Conservation (phyloP, 139 green algal genomes). For the Chlamydomonas sp. region DNA sequence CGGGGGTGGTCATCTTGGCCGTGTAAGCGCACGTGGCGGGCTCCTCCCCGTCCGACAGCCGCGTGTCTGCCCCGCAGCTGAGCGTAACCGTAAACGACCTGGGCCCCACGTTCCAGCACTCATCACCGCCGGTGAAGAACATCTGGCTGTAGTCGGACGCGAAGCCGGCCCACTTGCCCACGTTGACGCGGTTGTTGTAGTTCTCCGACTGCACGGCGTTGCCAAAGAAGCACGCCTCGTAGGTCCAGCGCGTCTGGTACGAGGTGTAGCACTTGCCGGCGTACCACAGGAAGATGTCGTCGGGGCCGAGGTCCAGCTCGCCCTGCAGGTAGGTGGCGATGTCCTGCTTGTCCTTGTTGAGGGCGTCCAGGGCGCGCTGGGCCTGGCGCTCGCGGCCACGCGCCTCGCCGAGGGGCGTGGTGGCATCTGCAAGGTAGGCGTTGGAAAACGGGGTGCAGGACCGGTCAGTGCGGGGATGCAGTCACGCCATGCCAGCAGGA, state of each 20-base stretch:
- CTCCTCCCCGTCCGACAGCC: constrained; percentile 74
- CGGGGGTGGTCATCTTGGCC: constrained; percentile 69
- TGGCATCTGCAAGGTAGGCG: background rate
- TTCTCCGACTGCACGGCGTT: constrained; percentile 74
- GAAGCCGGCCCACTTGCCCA: constrained; percentile 80
- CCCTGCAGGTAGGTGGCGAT: constrained; percentile 28
- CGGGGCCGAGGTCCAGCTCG: constrained; percentile 37
- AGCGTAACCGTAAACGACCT: constrained; percentile 74
- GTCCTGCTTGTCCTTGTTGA: constrained; percentile 28
- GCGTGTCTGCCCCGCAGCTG: constrained; percentile 71
- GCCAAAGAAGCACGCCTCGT: constrained; percentile 77
- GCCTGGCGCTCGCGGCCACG: background rate
- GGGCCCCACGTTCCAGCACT: constrained; percentile 77
- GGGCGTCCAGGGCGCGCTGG: background rate
- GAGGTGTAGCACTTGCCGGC: constrained; percentile 31
- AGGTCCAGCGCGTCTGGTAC: constrained; percentile 37
- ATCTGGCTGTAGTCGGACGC: constrained; percentile 53
- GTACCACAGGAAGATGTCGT: constrained; percentile 38
- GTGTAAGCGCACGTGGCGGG: constrained; percentile 83
- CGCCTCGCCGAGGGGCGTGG: constrained; percentile 1
- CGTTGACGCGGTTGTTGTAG: constrained; percentile 48
- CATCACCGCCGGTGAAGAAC: constrained; percentile 62
- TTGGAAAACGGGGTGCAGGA: background rate
- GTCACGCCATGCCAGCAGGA: background rate
- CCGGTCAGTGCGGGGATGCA: background rate